Percentiles rank a stretch among this genome's conserved stretches.
Conservation (phyloP, 176 grass and related monocot genomes). For the Aegilops tauschii region DNA sequence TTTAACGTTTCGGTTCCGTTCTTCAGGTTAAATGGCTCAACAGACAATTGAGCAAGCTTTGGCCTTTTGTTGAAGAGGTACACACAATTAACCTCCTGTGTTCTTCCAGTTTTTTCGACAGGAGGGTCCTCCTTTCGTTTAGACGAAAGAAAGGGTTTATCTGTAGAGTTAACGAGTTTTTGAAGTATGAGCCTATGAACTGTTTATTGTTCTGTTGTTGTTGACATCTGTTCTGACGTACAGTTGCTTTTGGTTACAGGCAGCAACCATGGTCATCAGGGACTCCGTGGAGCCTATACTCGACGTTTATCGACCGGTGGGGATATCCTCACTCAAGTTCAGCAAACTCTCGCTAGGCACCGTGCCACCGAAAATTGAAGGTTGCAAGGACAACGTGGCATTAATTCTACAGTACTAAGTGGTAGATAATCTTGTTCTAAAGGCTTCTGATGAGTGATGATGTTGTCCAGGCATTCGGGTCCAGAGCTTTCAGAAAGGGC, state of each 20-base stretch:
- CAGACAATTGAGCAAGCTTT: conserved; percentile 75
- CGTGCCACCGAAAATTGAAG: conserved; percentile 94
- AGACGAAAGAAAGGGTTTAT: too few species aligned
- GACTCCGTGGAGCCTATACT: conserved; percentile 94
- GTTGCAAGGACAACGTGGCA: conserved; percentile 25
- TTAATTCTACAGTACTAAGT: background rate
- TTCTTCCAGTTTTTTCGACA: background rate
- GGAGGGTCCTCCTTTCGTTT: too few species aligned
- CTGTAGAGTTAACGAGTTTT: too few species aligned
- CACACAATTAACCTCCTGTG: background rate
- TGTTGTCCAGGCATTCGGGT: conserved; percentile 69
- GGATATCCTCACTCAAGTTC: conserved; percentile 93
- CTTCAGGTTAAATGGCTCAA: conserved; percentile 98
- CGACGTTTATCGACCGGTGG: conserved; percentile 73
- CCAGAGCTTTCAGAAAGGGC: conserved; percentile 80
- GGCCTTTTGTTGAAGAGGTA: conserved; percentile 93
- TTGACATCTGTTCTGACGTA: background rate
- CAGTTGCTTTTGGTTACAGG: conserved; percentile 44
- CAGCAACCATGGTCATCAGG: conserved; percentile 88
- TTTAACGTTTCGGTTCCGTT: conserved; percentile 15
- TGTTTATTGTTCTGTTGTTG: background rate
- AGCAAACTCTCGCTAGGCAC: conserved; percentile 87
- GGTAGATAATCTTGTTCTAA: background rate
- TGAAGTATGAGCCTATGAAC: too few species aligned
- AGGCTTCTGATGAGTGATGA: background rate